A percentile compares a stretch with the other conserved stretches of the same genome.
phyloP scores from a whole-genome alignment of 345 rosid genomes.

The Kernera saxatilis region DNA sequence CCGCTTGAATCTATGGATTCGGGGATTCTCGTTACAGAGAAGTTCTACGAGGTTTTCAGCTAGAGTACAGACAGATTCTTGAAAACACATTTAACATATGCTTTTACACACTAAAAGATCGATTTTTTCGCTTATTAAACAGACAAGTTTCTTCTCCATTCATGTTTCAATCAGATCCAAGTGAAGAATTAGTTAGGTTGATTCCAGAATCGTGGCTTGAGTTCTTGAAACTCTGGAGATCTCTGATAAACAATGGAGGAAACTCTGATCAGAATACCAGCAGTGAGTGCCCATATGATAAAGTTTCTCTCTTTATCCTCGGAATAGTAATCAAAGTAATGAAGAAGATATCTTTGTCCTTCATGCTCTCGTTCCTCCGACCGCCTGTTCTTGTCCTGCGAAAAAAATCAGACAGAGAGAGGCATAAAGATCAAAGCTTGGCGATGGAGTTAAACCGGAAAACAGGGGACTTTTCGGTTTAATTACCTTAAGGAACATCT shows the following conservation, averaged over 20 bases:
- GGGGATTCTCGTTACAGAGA: slow-evolving; percentile 74
- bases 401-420: not conserved
- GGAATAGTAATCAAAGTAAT: slow-evolving; percentile 42
- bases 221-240: slow-evolving; percentile 53
- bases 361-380: slow-evolving; percentile 47
- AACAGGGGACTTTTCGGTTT: not conserved
- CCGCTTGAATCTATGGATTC: slow-evolving; percentile 94
- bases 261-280: slow-evolving; percentile 51
- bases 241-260: slow-evolving; percentile 51
- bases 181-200: slow-evolving; percentile 3
- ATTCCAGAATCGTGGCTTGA: slow-evolving; percentile 46
- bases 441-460: not conserved
- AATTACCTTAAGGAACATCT: slow-evolving; percentile 67
- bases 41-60: slow-evolving; percentile 74
- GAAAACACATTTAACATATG: slow-evolving; percentile 6
- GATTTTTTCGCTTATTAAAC: not conserved
- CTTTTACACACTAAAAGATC: not conserved
- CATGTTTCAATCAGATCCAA: not conserved
- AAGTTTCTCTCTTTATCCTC: slow-evolving; percentile 28
- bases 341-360: slow-evolving; percentile 48
- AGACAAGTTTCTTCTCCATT: not conserved
- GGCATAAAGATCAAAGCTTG: not conserved
- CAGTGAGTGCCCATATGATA: slow-evolving; percentile 66
- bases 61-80: slow-evolving; percentile 33
- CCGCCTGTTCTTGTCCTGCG: slow-evolving; percentile 51